Base-by-base conservation (phyloP, 1,284 basidiomycete genomes). In the Cutaneotrichosporon spelunceum region DNA sequence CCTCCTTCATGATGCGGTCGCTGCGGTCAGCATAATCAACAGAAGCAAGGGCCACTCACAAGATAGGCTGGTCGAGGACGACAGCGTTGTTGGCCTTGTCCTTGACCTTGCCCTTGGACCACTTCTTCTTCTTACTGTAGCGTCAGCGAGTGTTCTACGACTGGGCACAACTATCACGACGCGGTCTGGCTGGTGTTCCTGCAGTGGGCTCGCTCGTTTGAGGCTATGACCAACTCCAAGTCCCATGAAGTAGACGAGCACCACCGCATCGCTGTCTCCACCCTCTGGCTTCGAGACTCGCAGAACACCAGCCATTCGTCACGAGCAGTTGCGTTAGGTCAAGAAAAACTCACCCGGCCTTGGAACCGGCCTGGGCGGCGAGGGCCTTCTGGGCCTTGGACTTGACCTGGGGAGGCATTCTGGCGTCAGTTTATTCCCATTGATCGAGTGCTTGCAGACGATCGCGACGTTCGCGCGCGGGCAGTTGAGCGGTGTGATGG, bases 81-180 rank as follows among this genome's bases (percentile, higher is more conserved):
- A 98, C 94, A 76, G 90, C 87, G 78, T 79, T 79, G 78, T 89
- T 88, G 76, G 91, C 92, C 88, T 97, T 97, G 84, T 97, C 93
- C 88, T 97, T 97, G 81, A 97, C 93, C 84, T 96, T 96, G 81
- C 94, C 94, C 87, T 98, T 98, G 72, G 93, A 97, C 94, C 94
- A 98, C 87, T 98, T 98, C 89, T 98, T 98, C 87, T 98, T 98
- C 87, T 97, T 97, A 68, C 78, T 79, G 61, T 21, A 2, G n/a
- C 19, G 65, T 66, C 52, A 66, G 65, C 60, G 27, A 30, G 16
- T 52, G 56, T 39, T 34, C 1, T 3, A 33, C 4, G 4, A 5
- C 11, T 26, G 21, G 30, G 30, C 30, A 33, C 8, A 33, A 33
- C 30, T 33, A 11, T n/a, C n/a, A 7, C 39, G 39, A 39, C 36